Percentiles rank a stretch among this genome's conserved stretches.
Conservation (phyloP, 805 yeast genomes). For the Candida corydali region DNA sequence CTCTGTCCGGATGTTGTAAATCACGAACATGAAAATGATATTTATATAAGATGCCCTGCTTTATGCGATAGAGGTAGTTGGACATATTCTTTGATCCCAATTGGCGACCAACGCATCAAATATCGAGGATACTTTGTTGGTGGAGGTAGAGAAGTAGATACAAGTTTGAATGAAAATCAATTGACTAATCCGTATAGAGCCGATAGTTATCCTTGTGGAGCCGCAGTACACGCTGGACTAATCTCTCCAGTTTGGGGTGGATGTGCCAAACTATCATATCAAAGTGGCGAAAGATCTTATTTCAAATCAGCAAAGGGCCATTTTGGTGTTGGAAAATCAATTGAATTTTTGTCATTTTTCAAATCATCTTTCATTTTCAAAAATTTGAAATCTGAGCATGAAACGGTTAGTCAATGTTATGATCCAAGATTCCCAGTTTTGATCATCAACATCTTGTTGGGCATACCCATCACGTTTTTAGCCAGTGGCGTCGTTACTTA, state of each 20-base stretch:
- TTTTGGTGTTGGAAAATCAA: slow-evolving; percentile 49
- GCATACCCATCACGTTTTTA: slow-evolving; percentile 55
- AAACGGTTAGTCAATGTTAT: slow-evolving; percentile 46
- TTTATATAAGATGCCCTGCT: slow-evolving; percentile 79
- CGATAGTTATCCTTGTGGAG: slow-evolving; percentile 85
- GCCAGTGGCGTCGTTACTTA: slow-evolving; percentile 42
- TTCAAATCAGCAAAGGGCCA: slow-evolving; percentile 50
- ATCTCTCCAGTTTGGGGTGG: slow-evolving; percentile 76
- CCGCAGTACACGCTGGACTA: slow-evolving; percentile 83
- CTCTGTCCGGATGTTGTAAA: slow-evolving; percentile 44
- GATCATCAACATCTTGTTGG: slow-evolving; percentile 54
- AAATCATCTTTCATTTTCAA: slow-evolving; percentile 69
- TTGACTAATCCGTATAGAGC: slow-evolving; percentile 70
- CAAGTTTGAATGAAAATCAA: slow-evolving; percentile 11
- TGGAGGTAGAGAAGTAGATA: slow-evolving; percentile 80
- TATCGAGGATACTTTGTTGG: slow-evolving; percentile 75
- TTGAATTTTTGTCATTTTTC: slow-evolving; percentile 66
- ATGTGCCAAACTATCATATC: slow-evolving; percentile 58
- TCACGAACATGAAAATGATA: slow-evolving; percentile 33
- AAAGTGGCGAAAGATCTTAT: slow-evolving; percentile 43
- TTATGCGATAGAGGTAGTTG: slow-evolving; percentile 75
- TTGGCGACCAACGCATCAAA: slow-evolving; percentile 64
- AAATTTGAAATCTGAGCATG: slow-evolving; percentile 17
- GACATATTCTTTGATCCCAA: slow-evolving; percentile 70
- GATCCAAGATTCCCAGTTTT: slow-evolving; percentile 66